Base-by-base conservation (phyloP, 371 early-diverging fungal genomes). In the Lichtheimia ornata region DNA sequence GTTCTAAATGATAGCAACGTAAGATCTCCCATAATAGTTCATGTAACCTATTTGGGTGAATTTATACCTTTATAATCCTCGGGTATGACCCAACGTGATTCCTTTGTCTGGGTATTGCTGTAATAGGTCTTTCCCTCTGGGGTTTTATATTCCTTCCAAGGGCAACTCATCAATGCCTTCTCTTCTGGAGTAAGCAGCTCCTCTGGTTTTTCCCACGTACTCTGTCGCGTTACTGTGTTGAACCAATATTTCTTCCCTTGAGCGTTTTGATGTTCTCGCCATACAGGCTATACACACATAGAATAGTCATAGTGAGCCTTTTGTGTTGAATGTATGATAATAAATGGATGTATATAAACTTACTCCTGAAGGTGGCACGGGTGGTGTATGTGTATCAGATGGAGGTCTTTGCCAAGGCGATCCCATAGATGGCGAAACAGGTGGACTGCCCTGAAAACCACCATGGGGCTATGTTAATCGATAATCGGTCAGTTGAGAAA, bases 121-220 rank as follows among this genome's bases (percentile, higher is more conserved):
- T 95, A 97, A 71, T 97, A 97, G 60, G 90, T 90, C 50, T 90
- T 89, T 1, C 95, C 95, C 44, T 89, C 88, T 5, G 90, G 85
- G 1, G 90, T 86, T 35, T 87, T 85, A 66, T 91, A 94, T 70
- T 95, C 95, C 72, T 94, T 94, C 97, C 97, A 97, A 27, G 82
- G 78, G 61, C 86, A 85, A 17, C 73, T 67, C 41, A 84, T 84
- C 58, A 92, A 73, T 44, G 88, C 90, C 64, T 76, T 73, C 86
- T 97, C 96, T 63, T 87, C 85, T 18, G 88, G 85, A 3, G 94
- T 88, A 71, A 93, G 90, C 13, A 97, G 83, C 62, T 92, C 96
- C 59, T 92, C 91, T 15, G 98, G 98, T 71, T 96, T 96, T 63
- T 97, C 95, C 97, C 97, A 97, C 5, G 88, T 86, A 57, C 90